Conservation (phyloP, 2,329 filamentous ascomycete species). For the Niveomyces coronatus region DNA sequence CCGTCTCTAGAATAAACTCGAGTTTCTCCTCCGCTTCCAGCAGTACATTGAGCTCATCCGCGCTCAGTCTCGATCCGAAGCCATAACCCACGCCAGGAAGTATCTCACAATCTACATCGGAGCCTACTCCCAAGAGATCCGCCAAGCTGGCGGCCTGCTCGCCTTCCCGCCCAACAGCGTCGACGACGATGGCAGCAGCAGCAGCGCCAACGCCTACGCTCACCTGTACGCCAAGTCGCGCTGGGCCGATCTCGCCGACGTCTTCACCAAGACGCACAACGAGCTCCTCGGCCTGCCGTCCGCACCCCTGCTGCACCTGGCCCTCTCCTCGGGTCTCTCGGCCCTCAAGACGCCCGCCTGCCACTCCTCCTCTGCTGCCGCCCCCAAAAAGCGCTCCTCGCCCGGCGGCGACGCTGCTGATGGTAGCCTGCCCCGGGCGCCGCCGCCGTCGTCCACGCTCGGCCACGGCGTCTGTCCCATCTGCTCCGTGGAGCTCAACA, state of each 20-base stretch:
- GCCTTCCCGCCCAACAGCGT: slow-evolving; percentile 53
- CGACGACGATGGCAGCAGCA: too few relatives aligned
- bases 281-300: slow-evolving; percentile 72
- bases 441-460: slow-evolving; percentile 28
- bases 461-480: slow-evolving; percentile 83
- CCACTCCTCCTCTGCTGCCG: slow-evolving; percentile 51
- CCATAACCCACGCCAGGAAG: slow-evolving; percentile 72
- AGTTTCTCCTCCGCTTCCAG: slow-evolving; percentile 87
- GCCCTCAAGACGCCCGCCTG: slow-evolving; percentile 94
- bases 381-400: slow-evolving; percentile 12
- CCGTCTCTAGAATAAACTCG: slow-evolving; percentile 57
- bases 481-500: slow-evolving; percentile 90
- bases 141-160: slow-evolving; percentile 67
- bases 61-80: slow-evolving; percentile 54
- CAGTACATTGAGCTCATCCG: slow-evolving; percentile 90
- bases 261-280: slow-evolving; percentile 83
- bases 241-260: slow-evolving; percentile 65
- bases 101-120: slow-evolving; percentile 63
- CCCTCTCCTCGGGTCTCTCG: slow-evolving; percentile 81
- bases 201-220: slow-evolving; percentile 27
- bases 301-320: slow-evolving; percentile 78
- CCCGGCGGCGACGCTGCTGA: neutral
- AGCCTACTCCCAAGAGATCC: slow-evolving; percentile 57
- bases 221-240: slow-evolving; percentile 62
- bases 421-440: neutral